Base-by-base conservation (phyloP, 2,329 filamentous ascomycete species). In the Blastomyces silverae region DNA sequence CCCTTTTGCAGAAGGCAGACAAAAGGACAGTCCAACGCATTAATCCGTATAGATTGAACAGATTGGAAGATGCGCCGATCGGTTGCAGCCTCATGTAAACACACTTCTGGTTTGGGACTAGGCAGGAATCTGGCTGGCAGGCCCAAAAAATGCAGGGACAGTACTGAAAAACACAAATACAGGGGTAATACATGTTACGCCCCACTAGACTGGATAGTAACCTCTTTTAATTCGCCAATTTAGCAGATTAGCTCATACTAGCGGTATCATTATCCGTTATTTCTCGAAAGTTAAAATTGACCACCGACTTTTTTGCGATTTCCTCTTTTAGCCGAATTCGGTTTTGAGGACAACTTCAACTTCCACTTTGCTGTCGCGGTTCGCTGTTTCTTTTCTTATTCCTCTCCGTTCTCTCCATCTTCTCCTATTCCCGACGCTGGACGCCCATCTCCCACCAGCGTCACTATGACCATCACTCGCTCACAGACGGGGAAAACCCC, bases 401-500 rank as follows among this genome's bases (percentile, higher is more conserved):
- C 53, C 10, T n/a, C 28, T n/a, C 3, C 34, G 11, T 48, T 17
- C 22, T 50, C 25, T 61, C 15, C 31, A 13, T n/a, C 25, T 61
- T 61, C 42, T 31, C 17, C 25, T 61, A 17, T n/a, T 37, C 44
- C 31, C 50, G 39, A 34, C 3, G 57, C 58, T 61, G 58, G 25
- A 15, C 25, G 13, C 11, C 56, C 37, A 6, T 58, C 34, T 58
- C n/a, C 20, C 37, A 58, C 34, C 37, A 48, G 58, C 44, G 58
- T 50, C 44, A 50, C 66, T 63, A 81, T 81, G 79, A 79, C 77
- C 62, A 68, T 80, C 63, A 83, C 81, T 63, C 79, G 81, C 65
- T 82, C 80, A 55, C 80, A 83, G 73, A 79, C 80, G 68, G 80
- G 80, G 69, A 81, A 79, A 72, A 81, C 80, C 66, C 80, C 81